Conservation (phyloP, 129 eudicot species). For the Helianthus tuberosus region DNA sequence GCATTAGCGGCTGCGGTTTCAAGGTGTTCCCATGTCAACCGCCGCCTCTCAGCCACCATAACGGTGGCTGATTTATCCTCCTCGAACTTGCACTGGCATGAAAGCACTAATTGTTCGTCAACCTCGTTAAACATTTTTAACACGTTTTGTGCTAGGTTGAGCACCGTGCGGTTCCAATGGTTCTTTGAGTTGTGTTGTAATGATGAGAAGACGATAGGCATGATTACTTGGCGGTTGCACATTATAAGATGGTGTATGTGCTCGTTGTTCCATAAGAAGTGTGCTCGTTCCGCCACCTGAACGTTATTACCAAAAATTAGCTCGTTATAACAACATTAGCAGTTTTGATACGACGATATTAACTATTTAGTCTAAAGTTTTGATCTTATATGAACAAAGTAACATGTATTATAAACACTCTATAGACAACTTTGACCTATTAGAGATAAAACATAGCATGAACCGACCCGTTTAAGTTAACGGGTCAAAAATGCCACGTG, state of each 20-base stretch:
- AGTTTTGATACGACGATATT: neutral
- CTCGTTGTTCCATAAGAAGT: constrained; percentile 71
- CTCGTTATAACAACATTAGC: neutral
- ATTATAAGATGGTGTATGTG: constrained; percentile 53
- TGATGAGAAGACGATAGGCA: constrained; percentile 65
- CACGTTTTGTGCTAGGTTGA: constrained; percentile 60
- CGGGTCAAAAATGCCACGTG: too few species aligned
- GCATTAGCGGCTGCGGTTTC: constrained; percentile 42
- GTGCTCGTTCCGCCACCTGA: constrained; percentile 73
- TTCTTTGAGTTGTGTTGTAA: constrained; percentile 54
- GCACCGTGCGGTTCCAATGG: constrained; percentile 81
- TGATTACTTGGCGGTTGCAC: constrained; percentile 56
- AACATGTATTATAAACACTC: too few species aligned
- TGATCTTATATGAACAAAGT: too few species aligned
- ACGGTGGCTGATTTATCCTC: constrained; percentile 43
- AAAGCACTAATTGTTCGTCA: constrained; percentile 53
- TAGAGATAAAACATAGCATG: too few species aligned
- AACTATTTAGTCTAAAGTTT: neutral
- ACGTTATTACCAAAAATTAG: neutral
- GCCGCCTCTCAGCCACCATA: constrained; percentile 55
- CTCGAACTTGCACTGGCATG: constrained; percentile 55
- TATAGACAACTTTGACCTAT: too few species aligned
- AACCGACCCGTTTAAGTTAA: too few species aligned
- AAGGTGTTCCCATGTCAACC: constrained; percentile 57
- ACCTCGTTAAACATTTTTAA: constrained; percentile 55